Evolutionary conservation across 1,284 basidiomycete species (phyloP).

Genomic region (Rhodotorula sp.): DNA sequence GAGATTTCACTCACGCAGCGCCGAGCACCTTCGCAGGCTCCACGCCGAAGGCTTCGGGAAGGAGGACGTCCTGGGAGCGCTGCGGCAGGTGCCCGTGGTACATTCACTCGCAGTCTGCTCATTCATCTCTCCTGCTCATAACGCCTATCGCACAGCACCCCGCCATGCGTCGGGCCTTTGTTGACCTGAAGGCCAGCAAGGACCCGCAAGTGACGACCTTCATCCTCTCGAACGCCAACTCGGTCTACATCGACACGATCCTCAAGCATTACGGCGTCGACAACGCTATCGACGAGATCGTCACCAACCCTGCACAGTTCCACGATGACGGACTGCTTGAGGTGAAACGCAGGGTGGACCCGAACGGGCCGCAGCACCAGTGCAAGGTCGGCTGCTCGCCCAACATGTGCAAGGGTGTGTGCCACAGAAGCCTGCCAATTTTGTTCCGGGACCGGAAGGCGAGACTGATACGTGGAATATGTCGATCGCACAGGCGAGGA

Average conservation of each 20-base stretch:
- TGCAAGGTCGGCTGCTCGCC: conserved; percentile 87
- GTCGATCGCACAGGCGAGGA: conserved; percentile 65
- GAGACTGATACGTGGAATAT: not conserved
- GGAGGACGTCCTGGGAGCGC: conserved; percentile 71
- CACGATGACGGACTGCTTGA: conserved; percentile 68
- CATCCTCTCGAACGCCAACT: conserved; percentile 89
- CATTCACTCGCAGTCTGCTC: conserved; percentile 46
- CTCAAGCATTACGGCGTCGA: conserved; percentile 75
- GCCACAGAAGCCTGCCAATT: too few relatives aligned
- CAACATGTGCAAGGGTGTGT: conserved; percentile 95
- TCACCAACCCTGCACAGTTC: conserved; percentile 92
- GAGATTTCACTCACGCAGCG: conserved; percentile 31
- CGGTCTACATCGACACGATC: conserved; percentile 86
- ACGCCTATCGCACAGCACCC: conserved; percentile 68
- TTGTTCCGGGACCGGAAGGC: too few relatives aligned
- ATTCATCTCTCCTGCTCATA: too few relatives aligned
- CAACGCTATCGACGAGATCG: conserved; percentile 74
- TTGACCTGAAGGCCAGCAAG: conserved; percentile 63
- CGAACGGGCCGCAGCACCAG: conserved; percentile 67
- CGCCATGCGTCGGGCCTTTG: conserved; percentile 88
- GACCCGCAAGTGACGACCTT: conserved; percentile 64
- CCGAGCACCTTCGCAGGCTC: conserved; percentile 55
- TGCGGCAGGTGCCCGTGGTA: conserved; percentile 82
- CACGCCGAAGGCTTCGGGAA: conserved; percentile 65
- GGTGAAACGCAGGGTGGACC: conserved; percentile 66